These are phyloP conservation scores for Fragaria iinumae DNA, from an alignment of 306 rosid species.

Conservation along the genomic window DNA sequence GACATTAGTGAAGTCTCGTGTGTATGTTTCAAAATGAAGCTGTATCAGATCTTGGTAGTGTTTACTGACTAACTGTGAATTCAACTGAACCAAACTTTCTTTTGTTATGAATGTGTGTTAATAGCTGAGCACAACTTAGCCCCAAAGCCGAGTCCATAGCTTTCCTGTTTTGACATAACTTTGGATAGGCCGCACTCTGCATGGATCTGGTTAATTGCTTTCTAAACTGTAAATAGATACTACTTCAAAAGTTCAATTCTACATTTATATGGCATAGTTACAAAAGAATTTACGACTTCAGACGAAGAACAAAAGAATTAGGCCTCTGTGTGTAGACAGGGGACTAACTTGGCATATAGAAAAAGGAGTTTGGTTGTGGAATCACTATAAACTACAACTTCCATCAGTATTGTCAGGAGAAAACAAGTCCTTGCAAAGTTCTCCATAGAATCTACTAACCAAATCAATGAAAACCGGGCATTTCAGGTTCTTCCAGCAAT, in stretches of 20 bases:
- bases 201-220: constrained; percentile 23
- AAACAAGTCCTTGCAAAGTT: constrained; percentile 86
- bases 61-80: constrained; percentile 39
- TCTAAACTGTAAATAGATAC: constrained; percentile 29
- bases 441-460: constrained; percentile 82
- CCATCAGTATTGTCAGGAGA: constrained; percentile 36
- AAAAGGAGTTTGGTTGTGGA: background rate
- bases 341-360: no score
- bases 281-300: background rate
- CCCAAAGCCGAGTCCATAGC: constrained; percentile 27
- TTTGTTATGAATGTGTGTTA: constrained; percentile 30
- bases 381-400: constrained; percentile 27
- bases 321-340: background rate
- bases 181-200: background rate
- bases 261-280: background rate
- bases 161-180: constrained; percentile 26
- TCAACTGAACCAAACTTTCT: constrained; percentile 30
- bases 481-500: constrained; percentile 79
- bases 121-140: constrained; percentile 19
- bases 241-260: constrained; percentile 7
- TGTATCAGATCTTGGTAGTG: constrained; percentile 11
- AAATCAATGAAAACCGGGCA: constrained; percentile 72
- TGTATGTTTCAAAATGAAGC: constrained; percentile 46
- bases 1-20: constrained; percentile 54
- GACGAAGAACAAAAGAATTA: background rate